Base-by-base conservation (phyloP, 805 yeast species). In the Candida tammaniensis region DNA sequence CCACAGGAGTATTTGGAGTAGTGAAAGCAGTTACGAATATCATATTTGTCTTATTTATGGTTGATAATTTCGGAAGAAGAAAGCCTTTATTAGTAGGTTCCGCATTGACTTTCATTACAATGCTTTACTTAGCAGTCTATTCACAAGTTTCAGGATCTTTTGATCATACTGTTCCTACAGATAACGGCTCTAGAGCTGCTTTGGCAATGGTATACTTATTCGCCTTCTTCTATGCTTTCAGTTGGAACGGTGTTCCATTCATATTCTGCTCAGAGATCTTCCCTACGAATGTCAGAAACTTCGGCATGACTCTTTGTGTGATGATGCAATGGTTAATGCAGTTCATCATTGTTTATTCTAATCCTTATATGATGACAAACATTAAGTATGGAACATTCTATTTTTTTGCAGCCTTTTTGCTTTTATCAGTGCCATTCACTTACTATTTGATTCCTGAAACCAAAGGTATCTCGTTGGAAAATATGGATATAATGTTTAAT, bases 391-490 rank as follows among this genome's bases (percentile, higher is more conserved):
- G 49, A 3, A 31, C 42, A 7, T 20, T 34, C 20, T 24, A 32
- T 27, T 33, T 33, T 17, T 38, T 33, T 27, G 38, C 30, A 11
- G 29, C 33, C 18, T 33, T 16, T 14, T 33, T 18, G 30, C 29
- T 17, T 30, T 38, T 17, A 17, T 23, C 16, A 21, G 55, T 59
- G 4, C 40, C 55, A 2, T 53, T 59, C 26, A 52, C 42, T 26
- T 38, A 37, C 33, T 75, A 79, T 65, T 77, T 70, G 59, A 80
- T 78, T 57, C 89, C 88, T 30, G 89, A 82, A 63, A 82, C 88
- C 30, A 80, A 82, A 24, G 86, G 86, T 35, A 72, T 86, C 53
- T 69, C 83, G 24, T 68, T 82, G 55, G 89, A 82, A 57, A 86
- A 80, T 52, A 74, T 82, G 55, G 89, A 82, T 38, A 47, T 32